Evolutionary conservation across 1,139 yeast genomes (phyloP), one percentile per base, ranked within the genome.

Genomic region (Candida buenavistaensis): DNA sequence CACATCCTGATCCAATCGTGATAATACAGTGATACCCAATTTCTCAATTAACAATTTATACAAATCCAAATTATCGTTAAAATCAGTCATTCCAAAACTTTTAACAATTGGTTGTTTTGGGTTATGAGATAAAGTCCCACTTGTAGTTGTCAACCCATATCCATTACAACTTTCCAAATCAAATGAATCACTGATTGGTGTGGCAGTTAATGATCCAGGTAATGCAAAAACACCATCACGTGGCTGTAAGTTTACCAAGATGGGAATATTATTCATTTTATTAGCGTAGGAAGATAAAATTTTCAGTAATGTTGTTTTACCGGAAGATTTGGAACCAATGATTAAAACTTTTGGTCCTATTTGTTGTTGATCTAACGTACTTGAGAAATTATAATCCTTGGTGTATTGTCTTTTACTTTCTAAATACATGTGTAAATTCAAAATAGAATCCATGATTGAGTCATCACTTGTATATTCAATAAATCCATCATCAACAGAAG

Each of bases 71-170:
- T 89, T 89, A 11, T 79, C 81, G 3, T 62, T 48, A 16, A 78
- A 69, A 26, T 67, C 62, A 32, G 80, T 85, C 36, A 82, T 72
- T 0, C 98, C 98, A 57, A 72, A 88, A 50, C 75, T 81, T 51
- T 85, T 83, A 7, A 86, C 94, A 19, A 85, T 57, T 1, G 97
- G 97, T 54, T 87, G 95, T 54, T 88, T 87, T 11, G 92, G 88
- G 55, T 87, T 95, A 39, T 86, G 75, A 33, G 72, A 62, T 2
- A 94, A 77, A 1, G 94, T 86, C 15, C 97, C 97, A n/a, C 90
- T 84, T 0, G 95, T 84, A 32, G 85, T 77, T 6, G 92, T 74
- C 33, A 83, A 81, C 6, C 97, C 97, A 78, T 92, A 84, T 1
- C 88, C 87, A 26, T 67, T 66, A 10, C 68, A 62, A 31, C 82